phyloP scores from a whole-genome alignment of 2,329 filamentous ascomycete genomes.

The Diaporthe ampelina region DNA sequence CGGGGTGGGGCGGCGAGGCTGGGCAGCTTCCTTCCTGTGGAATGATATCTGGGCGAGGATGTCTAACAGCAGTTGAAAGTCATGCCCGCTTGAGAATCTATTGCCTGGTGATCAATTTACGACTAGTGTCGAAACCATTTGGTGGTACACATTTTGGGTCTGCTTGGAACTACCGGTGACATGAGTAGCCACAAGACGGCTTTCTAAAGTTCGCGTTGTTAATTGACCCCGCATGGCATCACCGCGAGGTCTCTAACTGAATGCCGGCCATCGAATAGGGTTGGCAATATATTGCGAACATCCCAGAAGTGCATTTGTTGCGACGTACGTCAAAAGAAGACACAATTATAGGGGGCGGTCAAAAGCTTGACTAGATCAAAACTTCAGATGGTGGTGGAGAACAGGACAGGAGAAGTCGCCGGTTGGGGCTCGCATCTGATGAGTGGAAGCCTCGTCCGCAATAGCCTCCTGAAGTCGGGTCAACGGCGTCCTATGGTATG shows the following conservation, averaged over 20 bases:
- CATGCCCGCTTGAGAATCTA: too few species aligned
- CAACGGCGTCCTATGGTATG: not conserved
- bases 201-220: not conserved
- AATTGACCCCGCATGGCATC: not conserved
- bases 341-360: not conserved
- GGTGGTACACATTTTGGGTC: not conserved
- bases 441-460: not conserved
- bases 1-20: too few species aligned
- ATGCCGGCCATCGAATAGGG: not conserved
- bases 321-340: too few species aligned
- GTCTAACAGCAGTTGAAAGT: too few species aligned
- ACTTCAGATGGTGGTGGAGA: not conserved
- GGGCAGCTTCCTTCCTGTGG: not conserved
- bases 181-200: too few species aligned
- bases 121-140: not conserved
- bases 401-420: not conserved
- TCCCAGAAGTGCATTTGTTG: not conserved
- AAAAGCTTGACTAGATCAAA: not conserved
- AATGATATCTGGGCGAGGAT: too few species aligned
- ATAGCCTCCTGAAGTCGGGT: too few species aligned
- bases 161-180: not conserved
- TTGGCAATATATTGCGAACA: conserved; percentile 16
- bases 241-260: not conserved
- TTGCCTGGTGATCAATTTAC: too few species aligned
- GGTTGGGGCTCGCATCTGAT: not conserved